Evolutionary conservation across 1,139 yeast genomes (phyloP).

Genomic region (Geotrichum candidum): DNA sequence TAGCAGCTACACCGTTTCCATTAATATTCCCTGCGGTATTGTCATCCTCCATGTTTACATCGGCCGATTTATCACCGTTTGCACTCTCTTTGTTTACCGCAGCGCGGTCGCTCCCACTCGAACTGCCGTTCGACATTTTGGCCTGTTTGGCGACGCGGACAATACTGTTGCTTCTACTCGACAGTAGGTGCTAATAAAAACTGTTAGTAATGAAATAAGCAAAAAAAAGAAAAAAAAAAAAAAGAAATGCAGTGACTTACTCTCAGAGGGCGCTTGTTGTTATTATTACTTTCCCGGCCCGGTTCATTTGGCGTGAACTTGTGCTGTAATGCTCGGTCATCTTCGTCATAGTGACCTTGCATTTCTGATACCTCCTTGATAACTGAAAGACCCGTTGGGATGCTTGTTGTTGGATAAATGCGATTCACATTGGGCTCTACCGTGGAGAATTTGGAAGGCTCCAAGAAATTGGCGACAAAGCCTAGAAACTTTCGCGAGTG

Average conservation of each 20-base stretch:
- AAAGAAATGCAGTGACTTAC: not conserved
- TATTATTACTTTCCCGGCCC: not conserved
- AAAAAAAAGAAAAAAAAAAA: not conserved
- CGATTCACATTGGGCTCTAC: not conserved
- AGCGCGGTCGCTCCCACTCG: not conserved
- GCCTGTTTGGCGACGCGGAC: not conserved
- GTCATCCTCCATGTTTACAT: not conserved
- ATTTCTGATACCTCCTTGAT: not conserved
- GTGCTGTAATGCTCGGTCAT: not conserved
- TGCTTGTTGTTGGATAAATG: not conserved
- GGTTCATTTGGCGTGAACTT: not conserved
- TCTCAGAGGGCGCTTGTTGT: not conserved
- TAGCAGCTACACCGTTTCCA: not conserved
- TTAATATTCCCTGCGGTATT: not conserved
- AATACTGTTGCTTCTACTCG: not conserved
- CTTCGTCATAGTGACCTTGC: not conserved
- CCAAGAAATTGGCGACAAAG: constrained; percentile 8
- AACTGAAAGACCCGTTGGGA: not conserved
- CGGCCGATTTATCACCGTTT: not conserved
- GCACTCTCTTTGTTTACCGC: not conserved
- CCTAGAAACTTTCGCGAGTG: constrained; percentile 32
- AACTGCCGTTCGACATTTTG: not conserved
- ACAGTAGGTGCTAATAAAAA: not conserved
- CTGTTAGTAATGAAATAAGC: not conserved
- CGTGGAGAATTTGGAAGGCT: not conserved